Evolutionary conservation across 345 rosid genomes (phyloP).

Genomic region (Eucalyptus polybractea): DNA sequence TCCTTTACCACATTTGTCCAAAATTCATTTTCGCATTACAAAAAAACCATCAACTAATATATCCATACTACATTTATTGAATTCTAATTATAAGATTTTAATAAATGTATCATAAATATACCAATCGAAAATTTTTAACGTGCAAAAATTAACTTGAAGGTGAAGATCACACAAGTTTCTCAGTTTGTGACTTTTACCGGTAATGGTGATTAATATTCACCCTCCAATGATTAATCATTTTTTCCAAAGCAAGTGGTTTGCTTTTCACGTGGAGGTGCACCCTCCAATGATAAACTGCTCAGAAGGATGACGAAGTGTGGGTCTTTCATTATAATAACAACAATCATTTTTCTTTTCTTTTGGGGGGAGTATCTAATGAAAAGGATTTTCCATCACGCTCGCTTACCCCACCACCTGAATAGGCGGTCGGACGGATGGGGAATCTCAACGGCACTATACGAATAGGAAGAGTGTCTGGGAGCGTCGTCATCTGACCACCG

Average conservation of each 20-base stretch:
- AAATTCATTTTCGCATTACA: rapidly evolving
- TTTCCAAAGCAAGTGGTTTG: background rate
- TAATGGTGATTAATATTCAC: background rate
- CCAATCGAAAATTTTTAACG: rapidly evolving
- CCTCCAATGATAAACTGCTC: background rate
- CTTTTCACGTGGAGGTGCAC: background rate
- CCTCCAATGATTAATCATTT: background rate
- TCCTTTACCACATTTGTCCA: background rate
- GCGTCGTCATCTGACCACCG: background rate
- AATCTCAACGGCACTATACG: background rate
- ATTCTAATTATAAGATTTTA: rapidly evolving
- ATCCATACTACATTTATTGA: rapidly evolving
- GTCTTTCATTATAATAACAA: background rate
- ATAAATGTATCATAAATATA: too few relatives aligned
- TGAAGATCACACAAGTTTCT: too few relatives aligned
- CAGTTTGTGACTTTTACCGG: too few relatives aligned
- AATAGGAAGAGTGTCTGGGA: background rate
- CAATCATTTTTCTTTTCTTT: background rate
- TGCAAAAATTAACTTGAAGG: rapidly evolving
- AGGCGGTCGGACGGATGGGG: background rate
- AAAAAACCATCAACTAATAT: background rate
- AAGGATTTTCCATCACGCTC: background rate
- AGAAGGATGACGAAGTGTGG: background rate
- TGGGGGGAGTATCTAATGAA: background rate
- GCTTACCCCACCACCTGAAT: background rate